These are phyloP conservation scores for Yamadazyma dendronema DNA, from an alignment of 1,139 yeast species.

Conservation along the genomic window DNA sequence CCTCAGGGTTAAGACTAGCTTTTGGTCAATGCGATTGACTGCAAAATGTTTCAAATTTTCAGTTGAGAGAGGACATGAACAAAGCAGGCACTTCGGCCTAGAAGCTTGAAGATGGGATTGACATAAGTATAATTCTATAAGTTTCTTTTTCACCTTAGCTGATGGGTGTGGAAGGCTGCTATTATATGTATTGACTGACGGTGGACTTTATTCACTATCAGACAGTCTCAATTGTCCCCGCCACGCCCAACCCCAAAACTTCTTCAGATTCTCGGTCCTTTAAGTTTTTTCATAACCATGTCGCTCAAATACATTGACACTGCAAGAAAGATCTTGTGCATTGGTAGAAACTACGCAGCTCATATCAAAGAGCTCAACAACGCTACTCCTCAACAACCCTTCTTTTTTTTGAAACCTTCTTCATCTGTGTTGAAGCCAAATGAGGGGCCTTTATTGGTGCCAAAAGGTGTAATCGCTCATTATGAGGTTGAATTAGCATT, in stretches of 20 bases:
- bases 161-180: too few relatives aligned
- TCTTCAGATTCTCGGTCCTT: background rate
- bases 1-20: too few relatives aligned
- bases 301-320: slow-evolving; percentile 57
- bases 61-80: too few relatives aligned
- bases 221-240: too few relatives aligned
- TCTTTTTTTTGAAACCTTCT: slow-evolving; percentile 86
- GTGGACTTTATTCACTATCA: too few relatives aligned
- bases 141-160: too few relatives aligned
- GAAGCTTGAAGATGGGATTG: too few relatives aligned
- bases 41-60: background rate
- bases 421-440: slow-evolving; percentile 62
- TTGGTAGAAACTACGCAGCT: slow-evolving; percentile 95
- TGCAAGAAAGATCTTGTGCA: slow-evolving; percentile 84
- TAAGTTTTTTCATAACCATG: slow-evolving; percentile 33
- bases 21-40: background rate
- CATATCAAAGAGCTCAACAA: slow-evolving; percentile 90
- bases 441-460: slow-evolving; percentile 77
- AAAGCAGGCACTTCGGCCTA: too few relatives aligned
- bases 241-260: background rate
- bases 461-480: slow-evolving; percentile 78
- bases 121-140: too few relatives aligned
- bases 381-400: slow-evolving; percentile 76
- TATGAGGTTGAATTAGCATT: slow-evolving; percentile 93
- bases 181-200: too few relatives aligned